phyloP scores from a whole-genome alignment of 2,329 filamentous ascomycete genomes.

The Aspergillus viridinutans region DNA sequence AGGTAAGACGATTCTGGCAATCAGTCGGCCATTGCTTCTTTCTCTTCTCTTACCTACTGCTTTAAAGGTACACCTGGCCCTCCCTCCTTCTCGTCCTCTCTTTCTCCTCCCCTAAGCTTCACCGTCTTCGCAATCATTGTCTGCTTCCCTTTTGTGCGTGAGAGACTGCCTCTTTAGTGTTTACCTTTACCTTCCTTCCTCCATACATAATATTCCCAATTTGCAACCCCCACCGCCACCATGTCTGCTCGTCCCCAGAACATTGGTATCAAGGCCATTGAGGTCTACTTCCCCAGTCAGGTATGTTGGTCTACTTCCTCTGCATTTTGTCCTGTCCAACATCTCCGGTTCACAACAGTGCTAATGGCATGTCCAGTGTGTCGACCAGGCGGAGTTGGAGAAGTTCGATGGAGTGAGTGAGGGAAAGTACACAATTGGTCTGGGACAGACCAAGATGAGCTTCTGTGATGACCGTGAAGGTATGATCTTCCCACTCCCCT shows the following conservation, averaged over 20 bases:
- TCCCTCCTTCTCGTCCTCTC: conserved; percentile 6
- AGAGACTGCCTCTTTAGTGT: neutral
- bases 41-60: conserved; percentile 8
- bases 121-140: conserved; percentile 1
- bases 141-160: neutral
- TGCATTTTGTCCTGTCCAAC: neutral
- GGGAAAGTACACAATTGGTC: conserved; percentile 87
- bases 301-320: conserved; percentile 47
- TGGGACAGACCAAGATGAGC: conserved; percentile 87
- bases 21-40: conserved; percentile 4
- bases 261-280: conserved; percentile 89
- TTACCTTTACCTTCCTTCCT: conserved; percentile 3
- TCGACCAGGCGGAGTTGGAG: conserved; percentile 77
- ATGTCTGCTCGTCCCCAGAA: conserved; percentile 79
- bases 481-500: conserved; percentile 37
- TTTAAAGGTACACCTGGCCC: conserved; percentile 4
- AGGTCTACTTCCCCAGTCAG: conserved; percentile 83
- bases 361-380: conserved; percentile 56
- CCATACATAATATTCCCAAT: conserved; percentile 6
- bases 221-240: conserved; percentile 24
- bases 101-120: conserved; percentile 2
- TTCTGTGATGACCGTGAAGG: conserved; percentile 88
- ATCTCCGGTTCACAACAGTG: conserved; percentile 8
- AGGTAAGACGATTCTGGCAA: neutral
- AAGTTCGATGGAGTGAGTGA: conserved; percentile 78